Evolutionary conservation across 1,284 basidiomycete species (phyloP), one percentile per base, ranked within the genome.

Genomic region (Pseudozyma thailandica): DNA sequence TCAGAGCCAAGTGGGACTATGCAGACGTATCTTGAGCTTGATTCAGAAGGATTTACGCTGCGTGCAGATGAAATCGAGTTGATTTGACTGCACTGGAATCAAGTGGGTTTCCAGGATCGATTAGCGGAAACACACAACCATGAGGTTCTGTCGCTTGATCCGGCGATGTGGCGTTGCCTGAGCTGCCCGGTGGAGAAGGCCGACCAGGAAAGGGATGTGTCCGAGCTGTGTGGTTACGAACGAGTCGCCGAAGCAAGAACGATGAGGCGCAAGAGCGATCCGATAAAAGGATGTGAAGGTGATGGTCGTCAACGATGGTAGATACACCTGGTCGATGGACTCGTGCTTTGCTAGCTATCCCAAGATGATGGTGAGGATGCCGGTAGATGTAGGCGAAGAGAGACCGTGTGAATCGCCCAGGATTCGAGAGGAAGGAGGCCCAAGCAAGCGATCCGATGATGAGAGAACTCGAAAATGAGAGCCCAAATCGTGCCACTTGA

Each of bases 1-100:
- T 37, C 26, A 28, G 42, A 21, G 28, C 10, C 28, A 28, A 20
- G 28, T 35, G 46, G 18, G 15, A 16, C 20, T n/a, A n/a, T 16
- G 35, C 37, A n/a, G 35, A 53, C 30, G 23, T n/a, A n/a, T n/a
- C n/a, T 23, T 45, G 18, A 44, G 18, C 41, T 28, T 41, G 28
- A 39, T 16, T 25, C 10, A 18, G 33, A 18, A 37, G 46, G 9
- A n/a, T 26, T 28, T 27, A n/a, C 27, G 31, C n/a, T 10, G 31
- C 12, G n/a, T 33, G 31, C 31, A 33, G 31, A 33, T 33, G 31
- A 33, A 33, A 33, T 33, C n/a, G n/a, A 16, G 31, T 8, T 33
- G 3, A 33, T 33, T 10, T n/a, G n/a, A n/a, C n/a, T n/a, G n/a
- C n/a, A n/a, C n/a, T n/a, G n/a, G n/a, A n/a, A n/a, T n/a, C n/a